These are phyloP conservation scores for Zymoseptoria crescenta DNA, from an alignment of 2,329 filamentous ascomycete species.

Conservation along the genomic window DNA sequence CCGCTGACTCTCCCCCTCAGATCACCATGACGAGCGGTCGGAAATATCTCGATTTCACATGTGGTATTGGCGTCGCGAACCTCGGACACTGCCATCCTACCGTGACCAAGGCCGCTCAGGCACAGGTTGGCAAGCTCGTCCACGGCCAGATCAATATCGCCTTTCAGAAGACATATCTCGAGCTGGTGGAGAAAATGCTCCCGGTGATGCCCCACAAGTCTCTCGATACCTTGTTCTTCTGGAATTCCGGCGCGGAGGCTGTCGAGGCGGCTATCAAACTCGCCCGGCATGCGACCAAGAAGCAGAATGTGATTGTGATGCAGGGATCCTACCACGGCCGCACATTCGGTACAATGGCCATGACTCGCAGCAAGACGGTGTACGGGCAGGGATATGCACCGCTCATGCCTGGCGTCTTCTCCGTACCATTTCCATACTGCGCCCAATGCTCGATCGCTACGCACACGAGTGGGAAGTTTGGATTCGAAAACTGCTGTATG, in stretches of 20 bases:
- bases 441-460: conserved; percentile 30
- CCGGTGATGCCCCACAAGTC: conserved; percentile 31
- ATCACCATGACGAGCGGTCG: conserved; percentile 12
- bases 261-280: conserved; percentile 33
- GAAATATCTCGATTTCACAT: conserved; percentile 30
- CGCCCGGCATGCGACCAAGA: conserved; percentile 31
- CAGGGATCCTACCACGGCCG: conserved; percentile 33
- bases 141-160: conserved; percentile 37
- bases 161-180: conserved; percentile 33
- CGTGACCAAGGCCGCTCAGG: conserved; percentile 31
- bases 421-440: conserved; percentile 34
- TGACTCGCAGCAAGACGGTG: conserved; percentile 31
- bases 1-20: background rate
- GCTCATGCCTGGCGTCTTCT: conserved; percentile 34
- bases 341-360: conserved; percentile 32
- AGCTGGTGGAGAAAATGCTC: conserved; percentile 28
- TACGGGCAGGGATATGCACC: conserved; percentile 30
- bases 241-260: conserved; percentile 32
- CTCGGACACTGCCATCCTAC: conserved; percentile 32
- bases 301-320: conserved; percentile 34
- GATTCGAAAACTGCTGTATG: conserved; percentile 34
- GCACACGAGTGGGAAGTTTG: conserved; percentile 24
- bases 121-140: conserved; percentile 32
- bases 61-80: conserved; percentile 31
- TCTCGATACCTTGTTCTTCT: conserved; percentile 36